These are phyloP conservation scores for Solanum commersonii DNA, from an alignment of 257 asterid genomes.

Conservation along the genomic window DNA sequence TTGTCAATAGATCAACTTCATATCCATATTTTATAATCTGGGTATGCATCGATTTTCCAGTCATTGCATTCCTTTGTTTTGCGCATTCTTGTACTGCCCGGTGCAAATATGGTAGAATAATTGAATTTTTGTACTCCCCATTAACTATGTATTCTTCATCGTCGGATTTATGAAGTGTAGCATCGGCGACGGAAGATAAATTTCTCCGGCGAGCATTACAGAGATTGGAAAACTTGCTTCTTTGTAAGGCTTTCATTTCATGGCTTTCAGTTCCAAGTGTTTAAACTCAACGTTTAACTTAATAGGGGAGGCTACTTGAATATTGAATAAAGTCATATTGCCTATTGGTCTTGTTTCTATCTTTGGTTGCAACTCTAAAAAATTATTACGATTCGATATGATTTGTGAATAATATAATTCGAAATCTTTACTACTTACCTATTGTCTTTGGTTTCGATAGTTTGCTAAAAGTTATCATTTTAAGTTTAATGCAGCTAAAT, in stretches of 20 bases:
- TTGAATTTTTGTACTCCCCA: constrained; percentile 19
- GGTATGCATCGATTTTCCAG: constrained; percentile 55
- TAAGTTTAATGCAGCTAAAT: not conserved
- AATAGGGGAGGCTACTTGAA: not conserved
- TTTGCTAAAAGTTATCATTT: not conserved
- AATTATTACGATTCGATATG: not conserved
- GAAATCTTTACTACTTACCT: not conserved
- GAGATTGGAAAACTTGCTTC: constrained; percentile 1
- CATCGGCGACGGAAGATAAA: constrained; percentile 21
- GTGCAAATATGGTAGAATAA: constrained; percentile 27
- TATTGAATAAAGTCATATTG: too few relatives aligned
- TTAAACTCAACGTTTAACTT: not conserved
- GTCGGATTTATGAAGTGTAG: constrained; percentile 9
- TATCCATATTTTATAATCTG: constrained; percentile 44
- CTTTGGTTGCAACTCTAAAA: not conserved
- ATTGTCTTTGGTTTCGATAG: not conserved
- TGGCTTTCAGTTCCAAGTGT: not conserved
- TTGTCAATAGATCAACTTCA: constrained; percentile 36
- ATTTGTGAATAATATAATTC: not conserved
- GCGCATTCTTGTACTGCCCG: constrained; percentile 49
- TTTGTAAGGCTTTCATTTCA: constrained; percentile 31
- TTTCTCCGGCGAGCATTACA: constrained; percentile 8
- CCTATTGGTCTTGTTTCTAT: not conserved
- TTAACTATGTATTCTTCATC: constrained; percentile 11
- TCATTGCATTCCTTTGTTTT: constrained; percentile 15